Conservation (phyloP, 2,329 filamentous ascomycete genomes). For the Colletotrichum theobromicola region DNA sequence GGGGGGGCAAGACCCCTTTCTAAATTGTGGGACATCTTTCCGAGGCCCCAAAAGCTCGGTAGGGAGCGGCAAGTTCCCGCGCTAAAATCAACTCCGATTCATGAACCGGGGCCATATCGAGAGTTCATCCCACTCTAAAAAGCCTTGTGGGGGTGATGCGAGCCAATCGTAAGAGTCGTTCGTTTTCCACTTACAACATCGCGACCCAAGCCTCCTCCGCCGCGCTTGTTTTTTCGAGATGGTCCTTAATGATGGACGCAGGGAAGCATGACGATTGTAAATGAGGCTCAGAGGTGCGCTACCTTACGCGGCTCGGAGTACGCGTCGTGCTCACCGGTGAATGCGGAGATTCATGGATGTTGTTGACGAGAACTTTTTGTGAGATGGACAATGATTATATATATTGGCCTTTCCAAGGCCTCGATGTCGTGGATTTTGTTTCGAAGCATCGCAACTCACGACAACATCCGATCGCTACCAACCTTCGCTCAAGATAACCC, state of each 20-base stretch:
- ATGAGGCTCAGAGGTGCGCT: not conserved
- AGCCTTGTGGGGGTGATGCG: not conserved
- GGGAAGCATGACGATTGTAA: not conserved
- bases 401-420: not conserved
- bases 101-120: not conserved
- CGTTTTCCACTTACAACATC: not conserved
- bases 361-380: not conserved
- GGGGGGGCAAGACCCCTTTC: not conserved
- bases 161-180: not conserved
- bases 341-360: not conserved
- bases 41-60: not conserved
- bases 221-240: not conserved
- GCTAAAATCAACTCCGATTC: not conserved
- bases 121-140: not conserved
- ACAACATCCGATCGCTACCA: not conserved
- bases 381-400: not conserved
- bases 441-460: not conserved
- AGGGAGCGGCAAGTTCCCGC: not conserved
- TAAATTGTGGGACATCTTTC: not conserved
- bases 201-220: not conserved
- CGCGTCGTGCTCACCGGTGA: not conserved
- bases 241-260: not conserved
- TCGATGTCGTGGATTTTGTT: accelerated
- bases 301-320: not conserved
- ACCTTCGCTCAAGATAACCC: not conserved